Evolutionary conservation across 2,329 filamentous ascomycete genomes (phyloP).

Genomic region (Stagonosporopsis vannaccii): DNA sequence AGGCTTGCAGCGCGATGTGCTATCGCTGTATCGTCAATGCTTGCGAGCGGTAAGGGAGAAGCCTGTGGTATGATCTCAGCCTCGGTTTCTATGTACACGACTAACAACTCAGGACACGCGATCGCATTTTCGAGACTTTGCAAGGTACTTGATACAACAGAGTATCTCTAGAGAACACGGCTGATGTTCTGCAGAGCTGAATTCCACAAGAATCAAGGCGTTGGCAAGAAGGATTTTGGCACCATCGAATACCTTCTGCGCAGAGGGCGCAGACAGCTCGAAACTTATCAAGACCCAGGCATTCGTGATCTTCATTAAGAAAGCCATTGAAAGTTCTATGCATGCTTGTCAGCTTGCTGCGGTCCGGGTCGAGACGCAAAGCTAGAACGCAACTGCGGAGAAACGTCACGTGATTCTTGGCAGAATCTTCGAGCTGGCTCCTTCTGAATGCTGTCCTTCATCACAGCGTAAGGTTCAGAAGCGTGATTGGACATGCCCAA

Average conservation of each 20-base stretch:
- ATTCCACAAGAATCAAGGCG: constrained; percentile 72
- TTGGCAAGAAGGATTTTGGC: constrained; percentile 85
- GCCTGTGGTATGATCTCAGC: constrained; percentile 65
- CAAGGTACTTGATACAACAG: constrained; percentile 57
- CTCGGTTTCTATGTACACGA: neutral
- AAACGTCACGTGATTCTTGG: constrained; percentile 24
- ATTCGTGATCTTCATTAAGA: constrained; percentile 68
- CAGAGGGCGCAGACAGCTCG: constrained; percentile 81
- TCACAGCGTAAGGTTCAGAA: neutral
- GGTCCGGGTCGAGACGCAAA: neutral
- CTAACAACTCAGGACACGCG: constrained; percentile 59
- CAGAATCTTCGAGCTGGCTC: constrained; percentile 4
- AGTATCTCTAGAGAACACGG: neutral
- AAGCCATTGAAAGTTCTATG: neutral
- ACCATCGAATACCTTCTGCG: constrained; percentile 86
- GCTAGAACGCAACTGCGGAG: neutral
- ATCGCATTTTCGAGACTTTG: constrained; percentile 69
- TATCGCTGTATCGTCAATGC: constrained; percentile 85
- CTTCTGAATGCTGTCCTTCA: neutral
- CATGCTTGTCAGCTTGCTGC: constrained; percentile 13
- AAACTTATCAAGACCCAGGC: constrained; percentile 79
- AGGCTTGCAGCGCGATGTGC: constrained; percentile 88
- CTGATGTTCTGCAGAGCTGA: constrained; percentile 64
- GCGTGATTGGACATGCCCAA: constrained; percentile 3
- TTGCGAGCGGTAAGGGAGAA: constrained; percentile 83